These are phyloP conservation scores for Thecaphora thlaspeos DNA, from an alignment of 1,284 basidiomycete species.

Conservation along the genomic window DNA sequence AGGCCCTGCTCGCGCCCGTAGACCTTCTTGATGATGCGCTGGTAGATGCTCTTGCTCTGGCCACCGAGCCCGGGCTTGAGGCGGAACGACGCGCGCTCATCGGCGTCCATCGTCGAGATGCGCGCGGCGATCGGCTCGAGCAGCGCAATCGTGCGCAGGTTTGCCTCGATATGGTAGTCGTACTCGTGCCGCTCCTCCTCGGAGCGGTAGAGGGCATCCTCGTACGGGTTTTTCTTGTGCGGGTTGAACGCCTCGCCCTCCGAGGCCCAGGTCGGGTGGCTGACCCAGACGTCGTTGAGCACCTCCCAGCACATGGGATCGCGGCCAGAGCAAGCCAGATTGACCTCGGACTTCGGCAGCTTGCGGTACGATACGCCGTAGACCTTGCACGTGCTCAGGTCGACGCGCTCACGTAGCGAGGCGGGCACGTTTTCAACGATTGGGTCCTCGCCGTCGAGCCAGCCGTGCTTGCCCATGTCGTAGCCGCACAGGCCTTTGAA, in stretches of 20 bases:
- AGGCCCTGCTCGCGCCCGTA: slow-evolving; percentile 81
- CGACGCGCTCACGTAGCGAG: slow-evolving; percentile 52
- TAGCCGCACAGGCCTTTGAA: slow-evolving; percentile 86
- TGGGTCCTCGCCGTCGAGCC: slow-evolving; percentile 61
- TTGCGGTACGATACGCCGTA: slow-evolving; percentile 89
- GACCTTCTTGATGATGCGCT: slow-evolving; percentile 90
- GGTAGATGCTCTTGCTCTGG: slow-evolving; percentile 81
- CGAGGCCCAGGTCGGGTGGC: slow-evolving; percentile 92
- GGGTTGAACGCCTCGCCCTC: slow-evolving; percentile 93
- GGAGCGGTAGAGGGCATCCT: slow-evolving; percentile 91
- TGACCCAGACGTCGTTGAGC: slow-evolving; percentile 70
- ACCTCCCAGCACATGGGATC: slow-evolving; percentile 95
- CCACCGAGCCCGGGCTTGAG: slow-evolving; percentile 87
- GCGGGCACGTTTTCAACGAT: slow-evolving; percentile 59
- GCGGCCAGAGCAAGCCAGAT: slow-evolving; percentile 86
- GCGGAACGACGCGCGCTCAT: slow-evolving; percentile 80
- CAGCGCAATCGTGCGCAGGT: slow-evolving; percentile 84
- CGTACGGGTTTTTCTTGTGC: slow-evolving; percentile 95
- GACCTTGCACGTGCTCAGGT: slow-evolving; percentile 56
- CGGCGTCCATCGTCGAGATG: slow-evolving; percentile 83
- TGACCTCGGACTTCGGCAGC: slow-evolving; percentile 81
- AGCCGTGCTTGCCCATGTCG: slow-evolving; percentile 67
- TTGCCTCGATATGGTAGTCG: slow-evolving; percentile 91
- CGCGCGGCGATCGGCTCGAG: slow-evolving; percentile 85
- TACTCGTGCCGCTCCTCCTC: slow-evolving; percentile 99